Base-by-base conservation (phyloP, 2,329 filamentous ascomycete species). In the Penicillium hesseltinei region DNA sequence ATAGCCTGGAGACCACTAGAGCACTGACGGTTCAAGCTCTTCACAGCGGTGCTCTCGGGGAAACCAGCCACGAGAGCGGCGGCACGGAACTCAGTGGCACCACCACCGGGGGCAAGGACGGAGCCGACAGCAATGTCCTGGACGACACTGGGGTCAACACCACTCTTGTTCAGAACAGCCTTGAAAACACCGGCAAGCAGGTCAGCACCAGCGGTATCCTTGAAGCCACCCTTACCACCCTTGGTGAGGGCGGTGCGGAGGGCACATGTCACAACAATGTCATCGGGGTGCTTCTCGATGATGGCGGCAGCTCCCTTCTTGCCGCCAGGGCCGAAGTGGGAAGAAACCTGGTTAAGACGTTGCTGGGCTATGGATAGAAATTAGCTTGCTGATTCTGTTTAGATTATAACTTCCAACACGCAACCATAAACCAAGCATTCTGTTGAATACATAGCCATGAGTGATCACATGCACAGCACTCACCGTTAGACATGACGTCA, bases 1-100 rank as follows among this genome's bases (percentile, higher is more conserved):
- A 91, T 91, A 25, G 94, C 93, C 77, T 97, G 92, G 31, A 97
- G 84, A 53, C 94, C 93, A 39, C 88, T 92, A 15, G 90, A 95
- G 81, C 94, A 99, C 80, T 97, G 93, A 70, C 94, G 83, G 83
- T 97, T 99, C 75, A 97, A 79, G 57, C 87, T 87, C 78, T 90
- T 91, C 57, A 96, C 89, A n/a, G 92, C 89, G 5, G 92, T 85
- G 19, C 85, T 83, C 69, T 90, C 89, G 43, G 94, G 90, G 81
- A 97, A 95, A 45, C 94, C 94, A 49, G 94, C 94, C 7, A 91
- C 91, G 56, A 97, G 82, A 54, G 88, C 88, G 36, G 94, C 94
- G 59, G 92, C 94, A 64, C 94, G 89, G 87, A 96, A 97, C 80
- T 97, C 94, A 46, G 94, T 97, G 23, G 94, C 94, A 66, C 93